phyloP scores from a whole-genome alignment of 164 flowering plant species.

The Macadamia tetraphylla region DNA sequence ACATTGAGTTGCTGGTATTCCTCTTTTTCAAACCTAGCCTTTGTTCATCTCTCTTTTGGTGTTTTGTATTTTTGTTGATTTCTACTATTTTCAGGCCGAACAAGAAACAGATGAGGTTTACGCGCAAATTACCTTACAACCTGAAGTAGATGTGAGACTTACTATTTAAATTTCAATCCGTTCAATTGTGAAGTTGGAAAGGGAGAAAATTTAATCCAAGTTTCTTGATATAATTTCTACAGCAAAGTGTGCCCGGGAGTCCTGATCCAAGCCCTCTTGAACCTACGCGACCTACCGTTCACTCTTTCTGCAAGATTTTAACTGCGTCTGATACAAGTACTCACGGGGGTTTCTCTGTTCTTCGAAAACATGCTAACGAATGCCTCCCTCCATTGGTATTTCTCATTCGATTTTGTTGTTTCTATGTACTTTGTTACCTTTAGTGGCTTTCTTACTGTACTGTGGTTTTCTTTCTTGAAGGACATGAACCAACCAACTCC shows the following conservation, averaged over 20 bases:
- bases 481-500: constrained; percentile 70
- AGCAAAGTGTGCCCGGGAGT: constrained; percentile 63
- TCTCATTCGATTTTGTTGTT: background rate
- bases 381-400: constrained; percentile 79
- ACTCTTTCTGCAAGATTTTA: constrained; percentile 78
- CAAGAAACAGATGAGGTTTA: constrained; percentile 84
- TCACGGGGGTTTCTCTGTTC: constrained; percentile 96
- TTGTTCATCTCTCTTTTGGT: background rate
- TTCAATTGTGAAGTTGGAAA: background rate
- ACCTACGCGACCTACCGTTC: constrained; percentile 39
- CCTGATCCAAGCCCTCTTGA: constrained; percentile 51
- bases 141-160: constrained; percentile 55
- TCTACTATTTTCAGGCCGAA: constrained; percentile 56
- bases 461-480: constrained; percentile 25
- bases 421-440: background rate
- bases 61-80: background rate
- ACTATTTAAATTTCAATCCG: background rate
- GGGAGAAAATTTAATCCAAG: background rate
- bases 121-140: constrained; percentile 69
- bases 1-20: constrained; percentile 48
- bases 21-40: background rate
- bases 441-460: background rate
- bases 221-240: constrained; percentile 3
- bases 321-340: constrained; percentile 98
- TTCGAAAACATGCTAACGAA: constrained; percentile 85